Percentiles rank a stretch among this genome's conserved stretches.
Evolutionary conservation across 495 filamentous ascomycete species (phyloP).

Genomic region (Sordaria brevicollis): DNA sequence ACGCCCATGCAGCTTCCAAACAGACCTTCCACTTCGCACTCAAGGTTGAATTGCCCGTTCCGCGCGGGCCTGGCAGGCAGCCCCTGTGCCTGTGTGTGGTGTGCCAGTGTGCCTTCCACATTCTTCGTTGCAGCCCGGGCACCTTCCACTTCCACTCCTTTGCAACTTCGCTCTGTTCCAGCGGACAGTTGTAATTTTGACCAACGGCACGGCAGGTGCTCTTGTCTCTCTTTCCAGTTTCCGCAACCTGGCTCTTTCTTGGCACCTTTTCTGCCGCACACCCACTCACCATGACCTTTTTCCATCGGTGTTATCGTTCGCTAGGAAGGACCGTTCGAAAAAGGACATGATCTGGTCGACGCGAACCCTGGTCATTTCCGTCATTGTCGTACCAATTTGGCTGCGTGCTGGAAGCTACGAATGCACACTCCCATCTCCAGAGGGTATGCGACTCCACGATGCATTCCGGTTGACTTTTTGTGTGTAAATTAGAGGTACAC

Average conservation of each 20-base stretch:
- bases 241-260: not conserved
- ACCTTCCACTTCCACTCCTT: not conserved
- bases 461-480: not conserved
- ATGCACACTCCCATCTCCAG: constrained; percentile 4
- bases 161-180: not conserved
- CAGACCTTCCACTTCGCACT: no score
- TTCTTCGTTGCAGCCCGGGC: not conserved
- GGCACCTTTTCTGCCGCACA: not conserved
- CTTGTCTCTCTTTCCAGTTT: not conserved
- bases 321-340: not conserved
- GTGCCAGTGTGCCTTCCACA: not conserved
- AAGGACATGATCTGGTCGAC: not conserved
- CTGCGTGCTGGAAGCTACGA: constrained; percentile 1
- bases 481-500: no score
- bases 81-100: not conserved
- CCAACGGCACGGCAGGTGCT: not conserved
- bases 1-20: not conserved
- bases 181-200: not conserved
- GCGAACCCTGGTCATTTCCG: constrained; percentile 21
- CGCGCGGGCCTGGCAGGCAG: not conserved
- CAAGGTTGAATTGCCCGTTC: not conserved
- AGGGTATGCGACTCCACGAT: not conserved
- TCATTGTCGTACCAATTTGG: constrained; percentile 17
- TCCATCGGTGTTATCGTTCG: not conserved
- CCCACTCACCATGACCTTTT: not conserved